Conservation (phyloP, 2,329 filamentous ascomycete species). For the Fusarium sp. region DNA sequence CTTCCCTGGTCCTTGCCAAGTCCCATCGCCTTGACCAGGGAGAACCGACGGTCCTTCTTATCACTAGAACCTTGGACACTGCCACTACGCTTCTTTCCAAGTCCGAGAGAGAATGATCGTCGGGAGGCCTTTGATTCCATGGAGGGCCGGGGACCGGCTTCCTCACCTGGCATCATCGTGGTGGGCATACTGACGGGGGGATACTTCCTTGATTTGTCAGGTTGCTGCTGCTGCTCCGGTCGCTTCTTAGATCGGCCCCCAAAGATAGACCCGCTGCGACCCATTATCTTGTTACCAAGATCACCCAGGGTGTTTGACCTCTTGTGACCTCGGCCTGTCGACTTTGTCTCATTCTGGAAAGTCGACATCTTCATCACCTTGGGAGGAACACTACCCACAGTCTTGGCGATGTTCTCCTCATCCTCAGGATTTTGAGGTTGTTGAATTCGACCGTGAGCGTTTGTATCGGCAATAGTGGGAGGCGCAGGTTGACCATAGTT, state of each 20-base stretch:
- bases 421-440: conserved; percentile 72
- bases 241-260: conserved; percentile 66
- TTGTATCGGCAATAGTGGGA: conserved; percentile 86
- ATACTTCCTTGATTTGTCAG: conserved; percentile 75
- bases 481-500: conserved; percentile 86
- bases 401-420: conserved; percentile 69
- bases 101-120: conserved; percentile 73
- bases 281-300: conserved; percentile 84
- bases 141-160: conserved; percentile 63
- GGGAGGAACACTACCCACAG: conserved; percentile 66
- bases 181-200: conserved; percentile 92
- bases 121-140: conserved; percentile 74
- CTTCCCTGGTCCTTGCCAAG: conserved; percentile 63
- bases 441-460: conserved; percentile 87
- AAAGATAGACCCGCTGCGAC: conserved; percentile 83
- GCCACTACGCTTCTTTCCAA: conserved; percentile 75
- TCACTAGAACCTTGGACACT: conserved; percentile 67
- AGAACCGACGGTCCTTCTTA: conserved; percentile 71
- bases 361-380: conserved; percentile 67
- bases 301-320: conserved; percentile 80
- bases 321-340: conserved; percentile 66
- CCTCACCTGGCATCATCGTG: conserved; percentile 66
- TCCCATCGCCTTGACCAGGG: conserved; percentile 72
- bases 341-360: conserved; percentile 62
- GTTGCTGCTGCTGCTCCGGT: conserved; percentile 53